Base-by-base conservation (phyloP, 768 basidiomycete genomes). In the Macrolepiota dolichaula region DNA sequence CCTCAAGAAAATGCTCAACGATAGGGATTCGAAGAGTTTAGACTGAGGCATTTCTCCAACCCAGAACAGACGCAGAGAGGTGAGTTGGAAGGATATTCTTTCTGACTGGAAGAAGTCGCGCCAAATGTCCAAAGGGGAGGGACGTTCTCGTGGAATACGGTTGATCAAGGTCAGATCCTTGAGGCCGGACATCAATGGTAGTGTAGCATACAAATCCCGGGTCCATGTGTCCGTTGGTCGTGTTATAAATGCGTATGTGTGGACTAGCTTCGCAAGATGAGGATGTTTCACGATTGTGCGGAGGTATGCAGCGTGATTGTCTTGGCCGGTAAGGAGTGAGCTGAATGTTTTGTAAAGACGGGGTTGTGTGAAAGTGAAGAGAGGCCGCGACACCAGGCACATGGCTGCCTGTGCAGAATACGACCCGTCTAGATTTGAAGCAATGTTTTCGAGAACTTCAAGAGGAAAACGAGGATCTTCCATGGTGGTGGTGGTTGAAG, bases 121-220 rank as follows among this genome's bases (percentile, higher is more conserved):
- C 52, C 52, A 54, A n/a, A 54, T 35, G 32, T 54, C 52, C 11
- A 54, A 17, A 6, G 36, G 52, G 10, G 37, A 0, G 22, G 52
- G 52, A 24, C 37, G 52, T 19, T 54, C 52, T 22, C 13, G 12
- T 1, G 36, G 52, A 54, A 54, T 38, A 12, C 35, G 32, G 42
- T 35, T 49, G 46, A 57, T 57, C 32, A 57, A n/a, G 55, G 44
- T 46, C n/a, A 57, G 32, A 17, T 57, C 32, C 38, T 47, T 57
- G 55, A 57, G 55, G 22, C 36, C 36, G 19, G 55, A 38, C 55
- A 57, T 57, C 6, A 29, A 15, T 36, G 36, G 46, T 32, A 57
- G 17, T 35, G 55, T 44, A 37, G 36, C n/a, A 10, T 36, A 49
- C 9, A 57, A 12, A n/a, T 46, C 44, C 4, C 55, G 55, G 29